A percentile compares a stretch with the other conserved stretches of the same genome.
Conservation (phyloP, 2,329 filamentous ascomycete species). For the Neonectria magnoliae region DNA sequence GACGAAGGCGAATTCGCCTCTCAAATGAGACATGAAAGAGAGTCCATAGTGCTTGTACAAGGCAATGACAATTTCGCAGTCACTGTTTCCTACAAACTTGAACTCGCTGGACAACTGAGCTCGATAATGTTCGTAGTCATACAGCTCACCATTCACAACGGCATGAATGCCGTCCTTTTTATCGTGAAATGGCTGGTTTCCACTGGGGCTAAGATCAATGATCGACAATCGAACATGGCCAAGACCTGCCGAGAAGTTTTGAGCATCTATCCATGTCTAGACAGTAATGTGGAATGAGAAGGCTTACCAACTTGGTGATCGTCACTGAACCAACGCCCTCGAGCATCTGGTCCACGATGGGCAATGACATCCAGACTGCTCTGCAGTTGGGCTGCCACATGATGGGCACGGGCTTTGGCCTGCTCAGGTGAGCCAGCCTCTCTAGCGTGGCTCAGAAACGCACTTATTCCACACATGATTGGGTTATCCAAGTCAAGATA, state of each 20-base stretch:
- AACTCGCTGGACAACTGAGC: conserved; percentile 11
- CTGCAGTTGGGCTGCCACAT: conserved; percentile 2
- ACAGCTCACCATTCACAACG: conserved; percentile 70
- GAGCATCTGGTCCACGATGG: conserved; percentile 3
- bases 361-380: background rate
- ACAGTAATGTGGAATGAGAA: background rate
- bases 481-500: background rate
- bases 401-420: background rate
- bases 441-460: background rate
- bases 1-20: conserved; percentile 17
- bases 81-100: conserved; percentile 22
- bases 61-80: conserved; percentile 24
- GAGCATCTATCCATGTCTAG: background rate
- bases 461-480: conserved; percentile 6
- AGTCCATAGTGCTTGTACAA: conserved; percentile 21
- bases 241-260: conserved; percentile 42
- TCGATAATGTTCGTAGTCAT: conserved; percentile 55
- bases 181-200: conserved; percentile 58
- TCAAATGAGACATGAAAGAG: conserved; percentile 14
- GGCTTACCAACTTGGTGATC: conserved; percentile 1
- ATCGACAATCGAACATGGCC: conserved; percentile 63
- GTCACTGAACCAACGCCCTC: conserved; percentile 2
- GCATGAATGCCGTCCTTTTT: conserved; percentile 56
- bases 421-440: background rate
- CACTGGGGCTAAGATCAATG: conserved; percentile 60